Evolutionary conservation across 1,284 basidiomycete genomes (phyloP), one percentile per base, ranked within the genome.

Genomic region (Trametes hirsuta): DNA sequence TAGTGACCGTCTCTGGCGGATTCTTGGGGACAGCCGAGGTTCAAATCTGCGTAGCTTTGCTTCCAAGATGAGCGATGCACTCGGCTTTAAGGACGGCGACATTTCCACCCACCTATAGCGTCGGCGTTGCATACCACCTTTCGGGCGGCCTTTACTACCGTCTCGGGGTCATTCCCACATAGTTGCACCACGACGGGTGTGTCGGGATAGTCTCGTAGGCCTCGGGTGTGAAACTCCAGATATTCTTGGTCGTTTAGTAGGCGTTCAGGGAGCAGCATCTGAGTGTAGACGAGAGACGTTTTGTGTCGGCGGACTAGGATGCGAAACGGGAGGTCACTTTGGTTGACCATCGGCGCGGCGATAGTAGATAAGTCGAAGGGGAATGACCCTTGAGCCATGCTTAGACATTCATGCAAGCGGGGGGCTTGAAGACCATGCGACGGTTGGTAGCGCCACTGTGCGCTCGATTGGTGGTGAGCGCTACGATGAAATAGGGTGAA

Each of bases 301-400:
- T 86, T 84, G 71, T 91, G 79, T 58, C 74, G 75, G 53, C 81
- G 78, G 6, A 82, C 81, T 49, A 91, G 79, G 10, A 81, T 62
- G 30, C 88, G 81, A 67, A 91, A 91, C 0, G 90, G 87, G 0
- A 87, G 78, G 64, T 91, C 89, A 47, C 87, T 88, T 68, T 90
- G 88, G 59, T 87, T 84, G 58, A 90, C 81, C 88, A 90, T 90
- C 1, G 87, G 87, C 5, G 88, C 88, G 6, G 74, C 66, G 25
- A 73, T 67, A 56, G 57, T 62, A 6, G 63, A 65, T 1, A 46
- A 52, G 40, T 59, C 52, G 35, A 57, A 37, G 2, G 30, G 30
- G 30, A 30, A 8, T 30, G 8, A 4, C 30, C 30, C 30, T 4
- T 30, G 30, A 30, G 30, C 8, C 30, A 30, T 30, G 30, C 5